Evolutionary conservation across 352 stramenopile species (phyloP), one percentile per base, ranked within the genome.

Genomic region (Globisporangium alternatum): DNA sequence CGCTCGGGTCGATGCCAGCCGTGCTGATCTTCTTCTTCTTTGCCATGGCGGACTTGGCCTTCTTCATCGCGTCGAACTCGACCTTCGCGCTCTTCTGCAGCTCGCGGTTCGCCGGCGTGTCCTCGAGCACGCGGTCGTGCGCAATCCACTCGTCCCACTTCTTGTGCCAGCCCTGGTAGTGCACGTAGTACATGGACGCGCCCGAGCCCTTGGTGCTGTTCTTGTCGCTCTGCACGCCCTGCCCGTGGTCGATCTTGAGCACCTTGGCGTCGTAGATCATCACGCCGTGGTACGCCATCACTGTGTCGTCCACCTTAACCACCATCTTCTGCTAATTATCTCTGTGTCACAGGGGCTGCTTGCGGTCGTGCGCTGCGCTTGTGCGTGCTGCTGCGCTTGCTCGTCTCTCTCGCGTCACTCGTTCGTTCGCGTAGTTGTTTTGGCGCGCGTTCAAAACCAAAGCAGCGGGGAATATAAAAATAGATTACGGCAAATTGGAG

Each of bases 131-230:
- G 62, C 85, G 86, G 66, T 83, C 73, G 45, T 86, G 63, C 5
- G 76, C 63, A 30, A 96, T 88, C 90, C 90, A 97, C 56, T 96
- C 91, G 72, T 97, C 90, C 90, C 90, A 97, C 44, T 96, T 95
- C 69, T 91, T 96, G 74, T 91, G 80, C 90, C 90, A 97, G 43
- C 87, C 87, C 53, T 93, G 85, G 81, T 97, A 97, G 72, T 97
- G 90, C 60, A 97, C 74, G 64, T 95, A 97, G 75, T 93, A 97
- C 66, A 88, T 81, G 55, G 76, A 81, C 35, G 41, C 74, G 49
- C 67, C 60, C 10, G 66, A 69, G 12, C 56, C 55, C 31, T 71
- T 54, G 8, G 19, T 48, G 33, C 21, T 57, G 64, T 13, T 62
- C 33, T 31, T 60, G 45, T 78, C 68, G 37, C 59, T 65, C 67